Percentiles rank a stretch among this genome's conserved stretches.
These are phyloP conservation scores for Haematococcus sp. DNA, from an alignment of 139 green algal species.

Conservation along the genomic window DNA sequence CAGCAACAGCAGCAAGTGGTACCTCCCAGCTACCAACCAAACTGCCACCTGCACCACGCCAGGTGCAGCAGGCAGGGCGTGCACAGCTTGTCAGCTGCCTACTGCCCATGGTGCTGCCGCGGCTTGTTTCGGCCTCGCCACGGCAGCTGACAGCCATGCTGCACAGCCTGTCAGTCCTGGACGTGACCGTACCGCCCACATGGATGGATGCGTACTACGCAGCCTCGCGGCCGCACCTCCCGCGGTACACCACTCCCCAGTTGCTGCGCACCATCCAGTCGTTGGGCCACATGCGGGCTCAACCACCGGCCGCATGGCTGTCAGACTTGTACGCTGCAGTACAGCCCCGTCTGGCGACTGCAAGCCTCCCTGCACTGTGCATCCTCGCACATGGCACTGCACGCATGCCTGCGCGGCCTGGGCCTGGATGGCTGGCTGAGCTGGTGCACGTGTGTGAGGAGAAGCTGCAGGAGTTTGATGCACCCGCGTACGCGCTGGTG, in stretches of 20 bases:
- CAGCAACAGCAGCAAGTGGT: not conserved
- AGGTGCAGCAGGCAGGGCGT: not conserved
- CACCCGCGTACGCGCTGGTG: constrained; percentile 14
- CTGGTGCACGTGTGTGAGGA: not conserved
- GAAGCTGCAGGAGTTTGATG: constrained; percentile 12
- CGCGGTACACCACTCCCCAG: not conserved
- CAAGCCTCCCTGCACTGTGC: not conserved
- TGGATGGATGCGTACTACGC: constrained; percentile 16
- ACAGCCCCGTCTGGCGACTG: not conserved
- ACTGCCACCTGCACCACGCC: not conserved
- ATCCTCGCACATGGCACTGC: not conserved
- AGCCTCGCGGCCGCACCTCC: not conserved
- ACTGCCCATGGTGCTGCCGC: not conserved
- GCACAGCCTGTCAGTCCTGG: not conserved
- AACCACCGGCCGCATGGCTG: not conserved
- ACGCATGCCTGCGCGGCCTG: constrained; percentile 2
- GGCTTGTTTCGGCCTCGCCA: not conserved
- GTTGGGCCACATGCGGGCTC: not conserved
- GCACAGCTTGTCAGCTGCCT: not conserved
- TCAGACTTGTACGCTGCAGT: not conserved
- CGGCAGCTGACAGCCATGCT: not conserved
- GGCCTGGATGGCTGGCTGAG: not conserved
- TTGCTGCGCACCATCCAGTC: not conserved
- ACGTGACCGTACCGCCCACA: not conserved
- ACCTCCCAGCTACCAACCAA: not conserved